Conservation (phyloP, 768 basidiomycete genomes). For the Tephrocybe sp. region DNA sequence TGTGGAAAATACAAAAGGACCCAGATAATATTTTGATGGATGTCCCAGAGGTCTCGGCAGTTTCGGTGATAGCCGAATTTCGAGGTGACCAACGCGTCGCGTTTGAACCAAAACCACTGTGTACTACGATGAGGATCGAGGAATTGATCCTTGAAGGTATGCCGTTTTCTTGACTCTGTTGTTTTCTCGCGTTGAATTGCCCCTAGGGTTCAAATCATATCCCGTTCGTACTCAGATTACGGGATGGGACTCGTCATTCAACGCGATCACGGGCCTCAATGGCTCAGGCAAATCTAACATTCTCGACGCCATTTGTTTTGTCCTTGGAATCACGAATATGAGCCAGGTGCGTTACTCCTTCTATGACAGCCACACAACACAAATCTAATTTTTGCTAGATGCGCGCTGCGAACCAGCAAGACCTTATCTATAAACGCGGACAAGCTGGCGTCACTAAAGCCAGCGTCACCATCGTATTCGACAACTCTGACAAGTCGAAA, state of each 20-base stretch:
- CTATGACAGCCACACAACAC: constrained; percentile 7
- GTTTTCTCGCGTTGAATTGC: not conserved
- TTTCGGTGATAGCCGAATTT: constrained; percentile 15
- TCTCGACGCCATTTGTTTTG: constrained; percentile 98
- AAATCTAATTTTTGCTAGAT: constrained; percentile 56
- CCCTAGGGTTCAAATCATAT: constrained; percentile 92
- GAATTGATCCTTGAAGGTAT: constrained; percentile 91
- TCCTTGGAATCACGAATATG: constrained; percentile 97
- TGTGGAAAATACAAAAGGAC: not conserved
- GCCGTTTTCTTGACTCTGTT: not conserved
- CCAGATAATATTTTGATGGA: not conserved
- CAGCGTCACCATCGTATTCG: constrained; percentile 97
- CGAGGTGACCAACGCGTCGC: constrained; percentile 18
- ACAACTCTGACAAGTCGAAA: constrained; percentile 86
- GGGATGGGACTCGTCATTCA: constrained; percentile 98
- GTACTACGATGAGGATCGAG: constrained; percentile 77
- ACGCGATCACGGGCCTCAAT: constrained; percentile 95
- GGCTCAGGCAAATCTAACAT: constrained; percentile 99
- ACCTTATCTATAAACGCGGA: constrained; percentile 98
- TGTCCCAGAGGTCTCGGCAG: constrained; percentile 7
- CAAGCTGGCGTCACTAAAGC: constrained; percentile 97
- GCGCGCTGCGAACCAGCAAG: constrained; percentile 93
- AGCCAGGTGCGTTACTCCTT: constrained; percentile 55
- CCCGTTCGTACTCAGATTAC: constrained; percentile 94
- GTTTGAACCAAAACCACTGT: not conserved